Percentiles rank a stretch among this genome's conserved stretches.
Conservation (phyloP, 2,329 filamentous ascomycete genomes). For the Penicillium occitanis region DNA sequence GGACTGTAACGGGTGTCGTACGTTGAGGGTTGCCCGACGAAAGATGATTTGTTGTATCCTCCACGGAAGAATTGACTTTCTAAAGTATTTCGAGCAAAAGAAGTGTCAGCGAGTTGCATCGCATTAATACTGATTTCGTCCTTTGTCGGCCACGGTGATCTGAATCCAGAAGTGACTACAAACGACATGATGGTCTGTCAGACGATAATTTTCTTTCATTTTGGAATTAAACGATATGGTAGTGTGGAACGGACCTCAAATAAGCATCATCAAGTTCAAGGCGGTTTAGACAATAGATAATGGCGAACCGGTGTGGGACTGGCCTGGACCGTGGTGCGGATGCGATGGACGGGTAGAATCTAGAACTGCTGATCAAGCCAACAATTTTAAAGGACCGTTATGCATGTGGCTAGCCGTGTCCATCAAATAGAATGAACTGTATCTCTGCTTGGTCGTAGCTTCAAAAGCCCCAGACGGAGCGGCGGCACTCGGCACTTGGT, state of each 20-base stretch:
- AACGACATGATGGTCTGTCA: slow-evolving; percentile 18
- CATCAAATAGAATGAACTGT: slow-evolving; percentile 3
- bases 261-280: slow-evolving; percentile 16
- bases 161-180: slow-evolving; percentile 16
- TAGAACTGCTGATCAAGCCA: slow-evolving; percentile 14
- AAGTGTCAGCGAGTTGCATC: slow-evolving; percentile 40
- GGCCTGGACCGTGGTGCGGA: slow-evolving; percentile 8
- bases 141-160: slow-evolving; percentile 13
- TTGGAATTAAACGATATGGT: not conserved
- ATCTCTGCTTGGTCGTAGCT: slow-evolving; percentile 2
- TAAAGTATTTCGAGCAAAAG: slow-evolving; percentile 34
- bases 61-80: slow-evolving; percentile 25
- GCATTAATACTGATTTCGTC: slow-evolving; percentile 27
- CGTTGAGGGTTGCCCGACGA: slow-evolving; percentile 27
- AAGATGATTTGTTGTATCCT: slow-evolving; percentile 30
- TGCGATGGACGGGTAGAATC: not conserved
- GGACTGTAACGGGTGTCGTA: slow-evolving; percentile 24
- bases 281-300: not conserved
- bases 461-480: not conserved
- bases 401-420: slow-evolving; percentile 14
- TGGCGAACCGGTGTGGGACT: slow-evolving; percentile 6
- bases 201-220: not conserved
- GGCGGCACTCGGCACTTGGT: slow-evolving; percentile 11
- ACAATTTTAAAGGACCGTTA: slow-evolving; percentile 1
- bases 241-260: slow-evolving; percentile 17